These are phyloP conservation scores for Camillea tinctor DNA, from an alignment of 2,329 filamentous ascomycete genomes.

Conservation along the genomic window DNA sequence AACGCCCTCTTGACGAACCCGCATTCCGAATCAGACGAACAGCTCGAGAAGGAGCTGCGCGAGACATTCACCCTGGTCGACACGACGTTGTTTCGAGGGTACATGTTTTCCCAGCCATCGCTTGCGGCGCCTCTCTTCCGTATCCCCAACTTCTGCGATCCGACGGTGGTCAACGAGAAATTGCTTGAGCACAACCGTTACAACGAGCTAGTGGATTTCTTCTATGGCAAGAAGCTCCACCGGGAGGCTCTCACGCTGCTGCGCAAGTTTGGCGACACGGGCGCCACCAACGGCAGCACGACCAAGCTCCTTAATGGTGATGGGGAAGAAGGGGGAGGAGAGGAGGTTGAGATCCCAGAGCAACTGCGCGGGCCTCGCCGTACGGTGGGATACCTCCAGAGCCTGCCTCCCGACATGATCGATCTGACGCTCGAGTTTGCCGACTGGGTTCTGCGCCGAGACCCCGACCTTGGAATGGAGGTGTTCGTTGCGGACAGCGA, in stretches of 20 bases:
- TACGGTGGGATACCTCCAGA: slow-evolving; percentile 88
- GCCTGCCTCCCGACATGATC: slow-evolving; percentile 80
- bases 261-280: slow-evolving; percentile 67
- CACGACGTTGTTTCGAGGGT: slow-evolving; percentile 88
- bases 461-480: slow-evolving; percentile 80
- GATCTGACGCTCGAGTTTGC: slow-evolving; percentile 90
- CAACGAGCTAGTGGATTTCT: slow-evolving; percentile 94
- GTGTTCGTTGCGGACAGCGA: slow-evolving; percentile 91
- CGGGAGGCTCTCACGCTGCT: slow-evolving; percentile 81
- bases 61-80: slow-evolving; percentile 83
- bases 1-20: slow-evolving; percentile 38
- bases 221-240: slow-evolving; percentile 93
- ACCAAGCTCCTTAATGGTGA: too few relatives aligned
- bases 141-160: slow-evolving; percentile 95
- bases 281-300: slow-evolving; percentile 33
- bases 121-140: slow-evolving; percentile 89
- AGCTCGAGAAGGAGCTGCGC: slow-evolving; percentile 70
- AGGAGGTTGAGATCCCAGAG: slow-evolving; percentile 32
- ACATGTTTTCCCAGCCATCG: slow-evolving; percentile 87
- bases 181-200: slow-evolving; percentile 85
- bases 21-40: slow-evolving; percentile 50
- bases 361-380: slow-evolving; percentile 75
- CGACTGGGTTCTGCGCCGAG: slow-evolving; percentile 76
- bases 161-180: slow-evolving; percentile 90
- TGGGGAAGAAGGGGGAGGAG: slow-evolving; percentile 27